phyloP scores from a whole-genome alignment of 2,329 filamentous ascomycete genomes.

The Madurella fahalii region DNA sequence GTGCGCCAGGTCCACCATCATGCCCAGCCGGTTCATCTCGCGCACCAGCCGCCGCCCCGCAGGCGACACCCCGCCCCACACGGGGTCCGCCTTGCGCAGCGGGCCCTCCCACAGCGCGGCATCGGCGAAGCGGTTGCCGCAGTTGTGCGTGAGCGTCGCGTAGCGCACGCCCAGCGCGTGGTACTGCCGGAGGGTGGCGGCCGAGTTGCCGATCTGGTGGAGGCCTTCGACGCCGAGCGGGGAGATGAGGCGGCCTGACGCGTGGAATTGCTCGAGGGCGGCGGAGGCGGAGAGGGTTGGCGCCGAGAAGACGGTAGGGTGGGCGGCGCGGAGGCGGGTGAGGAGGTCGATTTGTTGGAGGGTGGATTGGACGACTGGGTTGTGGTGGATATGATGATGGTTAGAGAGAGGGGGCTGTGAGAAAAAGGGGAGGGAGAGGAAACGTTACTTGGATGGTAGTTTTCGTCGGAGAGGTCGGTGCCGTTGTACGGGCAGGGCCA shows the following conservation, averaged over 20 bases:
- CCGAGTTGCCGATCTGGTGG: constrained; percentile 87
- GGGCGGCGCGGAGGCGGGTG: constrained; percentile 57
- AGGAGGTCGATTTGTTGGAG: constrained; percentile 73
- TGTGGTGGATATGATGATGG: background rate
- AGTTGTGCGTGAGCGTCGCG: constrained; percentile 87
- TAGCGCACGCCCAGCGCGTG: constrained; percentile 79
- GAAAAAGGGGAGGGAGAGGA: background rate
- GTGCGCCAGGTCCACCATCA: constrained; percentile 89
- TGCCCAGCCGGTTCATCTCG: constrained; percentile 93
- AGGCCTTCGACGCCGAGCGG: constrained; percentile 81
- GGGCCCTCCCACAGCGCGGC: constrained; percentile 64
- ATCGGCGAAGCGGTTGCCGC: constrained; percentile 85
- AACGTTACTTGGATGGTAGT: constrained; percentile 29
- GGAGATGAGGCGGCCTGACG: constrained; percentile 60
- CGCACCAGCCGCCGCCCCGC: constrained; percentile 64
- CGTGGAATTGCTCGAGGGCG: constrained; percentile 46
- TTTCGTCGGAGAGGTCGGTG: constrained; percentile 68
- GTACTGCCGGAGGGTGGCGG: constrained; percentile 70
- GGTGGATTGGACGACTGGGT: constrained; percentile 39
- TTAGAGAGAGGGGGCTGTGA: background rate
- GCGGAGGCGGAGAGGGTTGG: constrained; percentile 58
- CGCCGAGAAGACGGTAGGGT: constrained; percentile 66
- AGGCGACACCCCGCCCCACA: constrained; percentile 69
- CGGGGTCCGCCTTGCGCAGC: constrained; percentile 45
- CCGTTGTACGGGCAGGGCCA: constrained; percentile 70